Percentiles rank a stretch among this genome's conserved stretches.
phyloP scores from a whole-genome alignment of 2,329 filamentous ascomycete genomes.

The Stagonosporopsis rhizophila region DNA sequence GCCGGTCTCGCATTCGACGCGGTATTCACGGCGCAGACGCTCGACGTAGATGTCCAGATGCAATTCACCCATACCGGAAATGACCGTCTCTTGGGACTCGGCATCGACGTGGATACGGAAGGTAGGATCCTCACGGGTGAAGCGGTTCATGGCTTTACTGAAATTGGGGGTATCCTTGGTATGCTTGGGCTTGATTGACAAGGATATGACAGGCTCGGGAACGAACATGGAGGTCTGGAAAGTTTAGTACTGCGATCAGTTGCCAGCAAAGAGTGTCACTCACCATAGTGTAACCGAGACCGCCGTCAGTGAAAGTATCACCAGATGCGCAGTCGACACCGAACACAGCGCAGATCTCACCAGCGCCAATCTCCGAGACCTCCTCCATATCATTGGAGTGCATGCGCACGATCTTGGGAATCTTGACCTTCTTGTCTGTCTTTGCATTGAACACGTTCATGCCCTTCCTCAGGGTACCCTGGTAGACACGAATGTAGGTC shows the following conservation, averaged over 20 bases:
- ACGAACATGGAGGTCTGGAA: slow-evolving; percentile 88
- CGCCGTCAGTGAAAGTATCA: slow-evolving; percentile 96
- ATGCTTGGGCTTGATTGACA: slow-evolving; percentile 96
- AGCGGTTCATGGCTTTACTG: slow-evolving; percentile 97
- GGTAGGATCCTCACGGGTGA: slow-evolving; percentile 97
- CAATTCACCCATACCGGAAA: slow-evolving; percentile 97
- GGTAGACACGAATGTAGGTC: slow-evolving; percentile 98
- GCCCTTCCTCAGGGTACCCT: slow-evolving; percentile 87
- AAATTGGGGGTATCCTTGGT: slow-evolving; percentile 92
- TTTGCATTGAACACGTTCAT: slow-evolving; percentile 92
- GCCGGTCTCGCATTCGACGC: slow-evolving; percentile 93
- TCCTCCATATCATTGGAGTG: slow-evolving; percentile 99
- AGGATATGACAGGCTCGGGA: slow-evolving; percentile 95
- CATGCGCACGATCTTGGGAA: slow-evolving; percentile 98
- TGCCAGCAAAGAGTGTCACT: slow-evolving; percentile 19
- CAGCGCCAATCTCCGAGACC: slow-evolving; percentile 87
- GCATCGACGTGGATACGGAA: slow-evolving; percentile 93
- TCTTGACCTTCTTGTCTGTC: slow-evolving; percentile 93
- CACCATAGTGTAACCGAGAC: slow-evolving; percentile 87
- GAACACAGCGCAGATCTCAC: slow-evolving; percentile 98
- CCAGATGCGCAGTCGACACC: slow-evolving; percentile 97
- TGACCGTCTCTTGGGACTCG: slow-evolving; percentile 96
- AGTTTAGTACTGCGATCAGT: slow-evolving; percentile 18
- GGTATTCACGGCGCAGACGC: slow-evolving; percentile 95
- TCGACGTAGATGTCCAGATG: slow-evolving; percentile 98